Base-by-base conservation (phyloP, 768 basidiomycete species). In the Lactarius akahatsu region DNA sequence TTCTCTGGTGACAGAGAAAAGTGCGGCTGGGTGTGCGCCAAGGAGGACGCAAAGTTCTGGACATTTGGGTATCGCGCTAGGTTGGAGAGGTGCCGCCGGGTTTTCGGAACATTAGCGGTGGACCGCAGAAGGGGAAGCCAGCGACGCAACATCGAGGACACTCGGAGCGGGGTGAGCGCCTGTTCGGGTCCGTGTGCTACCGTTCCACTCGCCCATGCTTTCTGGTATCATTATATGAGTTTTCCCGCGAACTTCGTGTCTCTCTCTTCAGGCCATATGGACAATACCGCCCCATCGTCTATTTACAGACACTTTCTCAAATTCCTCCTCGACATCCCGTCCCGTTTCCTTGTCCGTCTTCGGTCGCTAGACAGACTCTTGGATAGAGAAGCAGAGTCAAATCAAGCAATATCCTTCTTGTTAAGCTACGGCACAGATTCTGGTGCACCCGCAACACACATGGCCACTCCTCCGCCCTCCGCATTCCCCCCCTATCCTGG, bases 401-500 rank as follows among this genome's bases (percentile, higher is more conserved):
- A 28, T 55, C 66, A 63, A 5, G n/a, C 61, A 2, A 59, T 41
- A 9, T 50, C 41, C 18, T 69, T 40, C 57, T 55, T 36, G 50
- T 34, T 34, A 7, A 56, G 16, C 26, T 55, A 58, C 36, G 23
- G 43, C 68, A 62, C 63, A 50, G 70, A 64, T 26, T 60, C 34
- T 28, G 28, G 62, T 34, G 10, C 55, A 5, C 54, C 34, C 28
- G 56, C 62, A 26, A 50, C 32, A 52, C 68, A 59, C 52, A 61
- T 63, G 59, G 59, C 47, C 15, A 59, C 56, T 64, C 57, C 67
- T 26, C 65, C 71, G 47, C 52, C 69, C 61, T 11, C 36, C 26
- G 41, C 65, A 63, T 66, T 67, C 56, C 59, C 52, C 75, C 65
- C 71, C 15, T 70, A 87, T 55, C 86, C 87, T 0, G 86, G 86